Evolutionary conservation across 805 yeast genomes (phyloP).

Genomic region (Candida incommunis): DNA sequence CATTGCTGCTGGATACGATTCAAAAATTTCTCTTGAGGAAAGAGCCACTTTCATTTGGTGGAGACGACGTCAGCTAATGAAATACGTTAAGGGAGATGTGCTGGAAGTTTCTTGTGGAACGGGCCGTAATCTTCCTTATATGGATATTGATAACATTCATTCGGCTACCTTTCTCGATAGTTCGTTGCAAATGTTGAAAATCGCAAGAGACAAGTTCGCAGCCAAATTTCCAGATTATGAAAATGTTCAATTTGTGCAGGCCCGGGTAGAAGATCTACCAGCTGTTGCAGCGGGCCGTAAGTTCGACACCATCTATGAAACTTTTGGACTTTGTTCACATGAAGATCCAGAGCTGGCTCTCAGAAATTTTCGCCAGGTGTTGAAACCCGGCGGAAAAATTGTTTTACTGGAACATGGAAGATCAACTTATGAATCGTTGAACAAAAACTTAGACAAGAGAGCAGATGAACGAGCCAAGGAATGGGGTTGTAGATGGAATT

Average conservation of each 20-base stretch:
- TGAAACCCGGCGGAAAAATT: slow-evolving; percentile 84
- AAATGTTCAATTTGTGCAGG: slow-evolving; percentile 77
- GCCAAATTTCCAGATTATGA: slow-evolving; percentile 49
- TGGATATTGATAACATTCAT: slow-evolving; percentile 42
- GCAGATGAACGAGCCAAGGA: slow-evolving; percentile 71
- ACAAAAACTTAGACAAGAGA: slow-evolving; percentile 64
- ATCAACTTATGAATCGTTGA: slow-evolving; percentile 64
- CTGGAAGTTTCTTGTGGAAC: slow-evolving; percentile 94
- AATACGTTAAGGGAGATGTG: slow-evolving; percentile 72
- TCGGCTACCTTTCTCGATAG: slow-evolving; percentile 82
- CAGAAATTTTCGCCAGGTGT: slow-evolving; percentile 51
- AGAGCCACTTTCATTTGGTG: slow-evolving; percentile 29
- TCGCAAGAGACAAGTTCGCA: slow-evolving; percentile 60
- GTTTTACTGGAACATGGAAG: slow-evolving; percentile 87
- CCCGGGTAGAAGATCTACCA: slow-evolving; percentile 72
- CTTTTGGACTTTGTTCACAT: slow-evolving; percentile 93
- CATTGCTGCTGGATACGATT: slow-evolving; percentile 71
- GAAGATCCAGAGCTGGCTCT: slow-evolving; percentile 81
- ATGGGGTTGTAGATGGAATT: slow-evolving; percentile 98
- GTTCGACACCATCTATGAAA: slow-evolving; percentile 86
- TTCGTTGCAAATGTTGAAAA: slow-evolving; percentile 72
- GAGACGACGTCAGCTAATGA: slow-evolving; percentile 69
- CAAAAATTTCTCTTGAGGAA: slow-evolving; percentile 65
- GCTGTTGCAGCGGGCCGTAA: slow-evolving; percentile 37
- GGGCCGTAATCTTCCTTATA: slow-evolving; percentile 75